Base-by-base conservation (phyloP, 345 rosid genomes). In the Sisymbrium altissimum region DNA sequence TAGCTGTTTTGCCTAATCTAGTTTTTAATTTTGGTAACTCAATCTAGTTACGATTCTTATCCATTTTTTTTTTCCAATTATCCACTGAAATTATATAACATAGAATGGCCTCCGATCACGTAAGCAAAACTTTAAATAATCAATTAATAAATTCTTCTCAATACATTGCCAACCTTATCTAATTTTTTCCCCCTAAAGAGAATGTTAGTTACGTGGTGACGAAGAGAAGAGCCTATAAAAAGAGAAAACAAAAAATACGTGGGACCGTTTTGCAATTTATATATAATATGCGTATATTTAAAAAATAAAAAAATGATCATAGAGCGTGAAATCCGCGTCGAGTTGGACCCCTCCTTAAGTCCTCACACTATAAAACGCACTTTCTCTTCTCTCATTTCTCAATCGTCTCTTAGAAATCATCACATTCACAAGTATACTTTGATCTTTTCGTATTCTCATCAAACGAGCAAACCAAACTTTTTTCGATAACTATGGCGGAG, bases 401-500 rank as follows among this genome's bases (percentile, higher is more conserved):
- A 70, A 13, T 11, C 59, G 54, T 23, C 25, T 58, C 73, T 55
- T 69, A 41, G 0, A 46, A 23, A 70, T 43, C 50, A 43, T 41
- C 17, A 53, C 8, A 41, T 33, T 41, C 17, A 53, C 8, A 41
- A 4, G 3, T 23, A 17, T 15, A 41, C 58, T 12, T 15, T 59
- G 43, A 66, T 66, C 63, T 9, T 41, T 69, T 30, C 30, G 3
- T 25, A 41, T 33, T 53, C 23, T 50, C 35, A 15, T 62, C n/a
- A 25, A 36, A 35, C 7, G 2, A 50, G 44, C 23, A 19, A 56
- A 57, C 15, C 0, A 52, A 52, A 25, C n/a, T 8, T 35, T 44
- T 18, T 21, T 11, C 14, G 14, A 48, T 38, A 15, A 50, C 53
- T 4, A 87, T 89, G 96, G 89, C 92, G 2, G 93, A 86, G 9